Base-by-base conservation (phyloP, 495 filamentous ascomycete species). In the Thozetella sp. region DNA sequence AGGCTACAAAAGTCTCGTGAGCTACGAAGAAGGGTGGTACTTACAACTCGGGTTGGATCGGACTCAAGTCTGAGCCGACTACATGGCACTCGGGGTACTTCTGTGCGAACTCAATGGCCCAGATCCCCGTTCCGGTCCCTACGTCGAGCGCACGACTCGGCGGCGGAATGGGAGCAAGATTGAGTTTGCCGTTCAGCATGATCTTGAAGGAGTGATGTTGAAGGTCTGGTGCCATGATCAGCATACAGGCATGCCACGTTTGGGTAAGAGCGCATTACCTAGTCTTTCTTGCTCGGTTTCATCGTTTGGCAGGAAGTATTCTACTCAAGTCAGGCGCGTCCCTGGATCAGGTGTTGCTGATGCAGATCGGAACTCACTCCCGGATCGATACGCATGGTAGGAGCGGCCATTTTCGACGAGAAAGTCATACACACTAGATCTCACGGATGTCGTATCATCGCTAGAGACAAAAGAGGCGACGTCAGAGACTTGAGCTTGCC, bases 11-110 rank as follows among this genome's bases (percentile, higher is more conserved):
- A n/a, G n/a, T n/a, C n/a, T n/a, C 25, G 45, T 54, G 6, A 24
- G 37, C 9, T 4, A 52, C 6, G 43, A 22, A 10, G 43, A 12
- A 9, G 30, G 30, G 9, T 6, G 52, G 20, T 9, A 62, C 61
- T 57, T 46, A 78, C 76, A 71, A 74, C 51, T 54, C 37, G 17
- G 78, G 77, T 55, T 81, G 78, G 20, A 70, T 74, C 12, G 78
- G 77, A 54, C 67, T 70, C n/a, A 81, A 66, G 66, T 81, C 78
- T 4, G 69, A 71, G 54, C 76, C 73, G 20, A 76, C 59, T 40
- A 71, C 66, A 22, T 59, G n/a, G 12, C 62, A 58, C 25, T 26
- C 53, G 12, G 55, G 55, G 25, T 55, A 22, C 11, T 53, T 9
- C 50, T 53, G 50, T 6, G 30, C 30, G 30, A 37, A 37, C 30